Conservation (phyloP, 805 yeast genomes). For the Nakazawaea pomicola region DNA sequence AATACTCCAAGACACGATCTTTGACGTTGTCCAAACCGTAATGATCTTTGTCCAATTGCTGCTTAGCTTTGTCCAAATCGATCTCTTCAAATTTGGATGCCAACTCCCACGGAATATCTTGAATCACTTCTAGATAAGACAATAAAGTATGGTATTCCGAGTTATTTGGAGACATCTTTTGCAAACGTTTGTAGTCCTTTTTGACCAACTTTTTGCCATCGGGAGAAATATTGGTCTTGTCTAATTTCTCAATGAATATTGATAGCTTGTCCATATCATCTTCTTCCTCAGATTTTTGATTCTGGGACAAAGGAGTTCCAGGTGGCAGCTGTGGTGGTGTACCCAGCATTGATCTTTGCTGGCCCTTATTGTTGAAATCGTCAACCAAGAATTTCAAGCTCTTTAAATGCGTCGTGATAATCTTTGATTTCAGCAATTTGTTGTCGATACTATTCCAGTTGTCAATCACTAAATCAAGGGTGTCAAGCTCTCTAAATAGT, state of each 20-base stretch:
- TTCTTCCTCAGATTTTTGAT: slow-evolving; percentile 30
- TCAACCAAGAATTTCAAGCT: slow-evolving; percentile 22
- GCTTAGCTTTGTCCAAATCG: slow-evolving; percentile 47
- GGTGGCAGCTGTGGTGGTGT: too few relatives aligned
- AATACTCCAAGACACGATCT: slow-evolving; percentile 68
- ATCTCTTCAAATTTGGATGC: slow-evolving; percentile 33
- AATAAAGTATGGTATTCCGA: slow-evolving; percentile 61
- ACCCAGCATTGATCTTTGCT: not conserved
- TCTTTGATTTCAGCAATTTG: slow-evolving; percentile 21
- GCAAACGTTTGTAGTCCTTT: slow-evolving; percentile 52
- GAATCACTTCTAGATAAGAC: slow-evolving; percentile 58
- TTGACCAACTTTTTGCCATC: slow-evolving; percentile 36
- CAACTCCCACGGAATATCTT: slow-evolving; percentile 56
- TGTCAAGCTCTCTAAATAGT: slow-evolving; percentile 22
- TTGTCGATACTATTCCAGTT: slow-evolving; percentile 25
- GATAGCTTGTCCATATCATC: slow-evolving; percentile 30
- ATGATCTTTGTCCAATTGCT: slow-evolving; percentile 69
- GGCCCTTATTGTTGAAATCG: slow-evolving; percentile 14
- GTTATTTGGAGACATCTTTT: slow-evolving; percentile 49
- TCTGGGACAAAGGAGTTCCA: too few relatives aligned
- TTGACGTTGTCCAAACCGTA: slow-evolving; percentile 73
- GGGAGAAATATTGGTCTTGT: too few relatives aligned
- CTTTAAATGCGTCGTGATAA: slow-evolving; percentile 23
- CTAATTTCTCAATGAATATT: too few relatives aligned
- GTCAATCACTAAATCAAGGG: slow-evolving; percentile 22